Evolutionary conservation across 2,329 filamentous ascomycete species (phyloP), one percentile per base, ranked within the genome.

Genomic region (Fusarium fujikuroi): DNA sequence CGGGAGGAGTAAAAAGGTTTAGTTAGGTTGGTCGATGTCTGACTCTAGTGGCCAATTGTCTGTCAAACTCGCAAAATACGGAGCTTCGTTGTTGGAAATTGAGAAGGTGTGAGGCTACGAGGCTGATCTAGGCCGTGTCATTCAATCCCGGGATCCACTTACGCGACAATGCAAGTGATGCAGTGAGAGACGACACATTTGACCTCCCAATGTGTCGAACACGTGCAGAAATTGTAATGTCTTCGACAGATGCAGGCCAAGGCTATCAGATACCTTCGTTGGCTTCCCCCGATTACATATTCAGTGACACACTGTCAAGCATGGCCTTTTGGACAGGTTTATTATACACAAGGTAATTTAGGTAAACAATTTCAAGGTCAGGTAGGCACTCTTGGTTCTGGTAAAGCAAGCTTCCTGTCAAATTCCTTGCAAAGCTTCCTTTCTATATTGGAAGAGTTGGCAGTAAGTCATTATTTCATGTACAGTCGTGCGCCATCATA

Each of bases 61-160:
- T 72, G 63, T 70, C 60, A 63, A 58, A 53, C 60, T 66, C 66
- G 58, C 57, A 39, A 65, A 60, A 54, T 54, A 72, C 71, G 70
- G 58, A 75, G 68, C 69, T 77, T 73, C 72, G 65, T 58, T 68
- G 69, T 71, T 69, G 68, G 52, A 60, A 61, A 75, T 75, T 49
- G 70, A 72, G 71, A 72, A 66, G 56, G 76, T 66, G 75, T 78
- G 77, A 82, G 80, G 80, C 80, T 82, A 66, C 80, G 76, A 81
- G 81, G 80, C 80, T 80, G 78, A 79, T 75, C 77, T 76, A 75
- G 63, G 68, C 71, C 73, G 58, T 66, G 60, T 58, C 59, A 71
- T 70, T 59, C 67, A 66, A 68, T 47, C 30, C 47, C 49, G 61
- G 76, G 75, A 74, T 75, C 76, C 73, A 74, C 73, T 64, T 66